Base-by-base conservation (phyloP, 345 rosid species). In the Jatropha curcas region DNA sequence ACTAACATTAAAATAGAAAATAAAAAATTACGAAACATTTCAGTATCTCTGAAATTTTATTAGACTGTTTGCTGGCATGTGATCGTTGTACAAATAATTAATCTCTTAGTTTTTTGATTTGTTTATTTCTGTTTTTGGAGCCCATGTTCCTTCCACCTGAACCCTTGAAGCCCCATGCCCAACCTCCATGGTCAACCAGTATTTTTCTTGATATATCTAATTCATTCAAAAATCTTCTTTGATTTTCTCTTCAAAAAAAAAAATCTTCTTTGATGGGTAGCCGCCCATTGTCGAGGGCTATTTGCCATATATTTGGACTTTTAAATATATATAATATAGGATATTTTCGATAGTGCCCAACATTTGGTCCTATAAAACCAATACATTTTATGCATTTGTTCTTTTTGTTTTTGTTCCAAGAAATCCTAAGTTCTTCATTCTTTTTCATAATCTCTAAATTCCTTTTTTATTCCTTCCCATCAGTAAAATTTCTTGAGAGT, bases 211-310 rank as follows among this genome's bases (percentile, higher is more conserved):
- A n/a, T n/a, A n/a, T n/a, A n/a, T n/a, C n/a, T n/a, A n/a, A n/a
- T n/a, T n/a, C n/a, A n/a, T n/a, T n/a, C n/a, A n/a, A n/a, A n/a
- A n/a, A n/a, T n/a, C n/a, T n/a, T n/a, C n/a, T n/a, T n/a, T n/a
- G n/a, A n/a, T n/a, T n/a, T n/a, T n/a, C n/a, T n/a, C n/a, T n/a
- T n/a, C n/a, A n/a, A n/a, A n/a, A n/a, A n/a, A n/a, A n/a, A n/a
- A n/a, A n/a, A n/a, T n/a, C n/a, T n/a, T 51, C 59, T 65, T 57
- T 30, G 9, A 57, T 66, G 77, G 58, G 60, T 70, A 56, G 79
- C 76, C 71, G 65, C 51, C 75, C 57, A 31, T n/a, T 24, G 48
- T 7, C 37, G 71, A 48, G 68, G 65, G 22, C 11, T 33, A 43
- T 34, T 61, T 12, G 45, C 45, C 8, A 41, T 41, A 41, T n/a